Base-by-base conservation (phyloP, 306 rosid genomes). In the Luffa aegyptiaca region DNA sequence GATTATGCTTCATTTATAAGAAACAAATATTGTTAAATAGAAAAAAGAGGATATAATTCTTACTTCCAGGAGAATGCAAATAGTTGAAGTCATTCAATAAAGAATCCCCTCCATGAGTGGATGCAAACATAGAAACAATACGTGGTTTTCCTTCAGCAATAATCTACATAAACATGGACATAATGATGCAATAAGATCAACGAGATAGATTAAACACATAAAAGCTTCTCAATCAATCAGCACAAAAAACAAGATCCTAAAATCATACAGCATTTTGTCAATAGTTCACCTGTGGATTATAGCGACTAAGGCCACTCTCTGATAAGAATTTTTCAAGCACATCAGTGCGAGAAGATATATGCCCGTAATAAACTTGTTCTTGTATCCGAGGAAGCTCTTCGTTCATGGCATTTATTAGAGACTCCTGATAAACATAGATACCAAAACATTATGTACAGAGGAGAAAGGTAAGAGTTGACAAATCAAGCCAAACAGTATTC, bases 311-410 rank as follows among this genome's bases (percentile, higher is more conserved):
- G 74, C 99, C 93, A 87, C 90, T 87, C 83, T 93, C 99, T 81
- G 94, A 90, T 78, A 95, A 83, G 82, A 91, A 90, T 66, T 89
- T 93, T 41, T 66, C 90, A 77, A 95, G 90, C 75, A 95, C 96
- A 75, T 93, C 94, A 73, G 97, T 95, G 79, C 61, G 87, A 78
- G 97, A 88, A 82, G 92, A 86, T 86, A 95, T 89, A 69, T 91
- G 96, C 81, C 99, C 99, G 84, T 85, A 95, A 85, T 95, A 95
- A 59, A 95, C 99, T 85, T 89, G 97, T 84, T 95, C 99, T 85
- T 95, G 99, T 83, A 95, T 87, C 84, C 94, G 92, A 49, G 93
- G 92, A 78, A 92, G 90, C 88, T 95, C 99, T 46, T 95, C 97
- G 56, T 91, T 93, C 97, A 95, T 86, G 82, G 96, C 93, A 86